phyloP scores from a whole-genome alignment of 768 basidiomycete genomes.

The Mycena vitilis region DNA sequence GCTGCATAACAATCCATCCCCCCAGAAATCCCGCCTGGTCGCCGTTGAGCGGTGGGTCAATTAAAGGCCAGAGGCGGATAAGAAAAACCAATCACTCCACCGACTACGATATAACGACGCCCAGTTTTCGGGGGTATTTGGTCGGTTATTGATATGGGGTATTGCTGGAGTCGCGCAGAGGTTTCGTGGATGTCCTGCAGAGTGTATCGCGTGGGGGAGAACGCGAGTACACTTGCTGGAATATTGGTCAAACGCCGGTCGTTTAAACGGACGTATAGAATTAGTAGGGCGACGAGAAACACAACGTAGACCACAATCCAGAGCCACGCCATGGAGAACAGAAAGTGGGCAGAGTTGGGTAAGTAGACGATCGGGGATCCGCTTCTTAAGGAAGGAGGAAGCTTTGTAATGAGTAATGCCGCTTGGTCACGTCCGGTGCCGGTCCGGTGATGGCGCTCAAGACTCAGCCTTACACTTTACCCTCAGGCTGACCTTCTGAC shows the following conservation, averaged over 20 bases:
- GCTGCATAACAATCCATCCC: slow-evolving; percentile 79
- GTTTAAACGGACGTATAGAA: slow-evolving; percentile 60
- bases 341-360: neutral
- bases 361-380: no score
- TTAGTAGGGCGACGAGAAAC: slow-evolving; percentile 21
- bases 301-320: slow-evolving; percentile 11
- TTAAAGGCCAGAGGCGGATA: slow-evolving; percentile 44
- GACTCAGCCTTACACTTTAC: no score
- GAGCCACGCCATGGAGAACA: slow-evolving; percentile 8
- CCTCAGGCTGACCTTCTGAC: no score
- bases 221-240: slow-evolving; percentile 57
- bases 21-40: slow-evolving; percentile 78
- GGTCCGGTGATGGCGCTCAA: no score
- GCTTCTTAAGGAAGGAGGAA: neutral
- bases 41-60: slow-evolving; percentile 32
- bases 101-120: slow-evolving; percentile 79
- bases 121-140: slow-evolving; percentile 77
- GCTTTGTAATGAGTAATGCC: no score
- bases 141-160: slow-evolving; percentile 50
- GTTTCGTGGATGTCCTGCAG: slow-evolving; percentile 52
- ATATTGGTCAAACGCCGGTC: slow-evolving; percentile 64
- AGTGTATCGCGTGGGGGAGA: slow-evolving; percentile 67
- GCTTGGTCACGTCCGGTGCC: no score
- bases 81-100: slow-evolving; percentile 61
- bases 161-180: slow-evolving; percentile 49